Evolutionary conservation across 306 rosid species (phyloP).

Genomic region (Delonix regia): DNA sequence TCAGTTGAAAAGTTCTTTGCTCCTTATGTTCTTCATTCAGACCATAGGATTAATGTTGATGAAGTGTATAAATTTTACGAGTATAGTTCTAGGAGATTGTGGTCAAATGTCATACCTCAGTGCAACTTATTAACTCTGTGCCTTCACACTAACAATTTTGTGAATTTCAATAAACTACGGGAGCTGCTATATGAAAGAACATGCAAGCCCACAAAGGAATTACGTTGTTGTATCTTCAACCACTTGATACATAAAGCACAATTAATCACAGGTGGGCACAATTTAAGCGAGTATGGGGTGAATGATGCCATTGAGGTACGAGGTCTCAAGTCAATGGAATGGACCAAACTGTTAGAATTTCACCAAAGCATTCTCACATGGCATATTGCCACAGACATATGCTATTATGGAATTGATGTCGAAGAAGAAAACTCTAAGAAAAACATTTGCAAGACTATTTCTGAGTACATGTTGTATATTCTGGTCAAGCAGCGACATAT

Average conservation of each 20-base stretch:
- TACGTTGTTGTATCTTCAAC: background rate
- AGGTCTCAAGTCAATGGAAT: slow-evolving; percentile 12
- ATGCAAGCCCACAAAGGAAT: background rate
- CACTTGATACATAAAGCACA: background rate
- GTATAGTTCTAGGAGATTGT: background rate
- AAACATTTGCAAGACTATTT: background rate
- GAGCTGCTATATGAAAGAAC: background rate
- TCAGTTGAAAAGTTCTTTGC: no score
- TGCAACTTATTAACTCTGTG: background rate
- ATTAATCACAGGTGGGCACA: background rate
- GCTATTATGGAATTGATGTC: background rate
- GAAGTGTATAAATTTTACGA: no score
- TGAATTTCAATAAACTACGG: background rate
- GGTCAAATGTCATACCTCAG: background rate
- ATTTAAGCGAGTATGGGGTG: background rate
- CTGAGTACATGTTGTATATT: slow-evolving; percentile 24
- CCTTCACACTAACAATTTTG: background rate
- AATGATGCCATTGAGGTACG: background rate
- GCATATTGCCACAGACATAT: slow-evolving; percentile 15
- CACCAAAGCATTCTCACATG: slow-evolving; percentile 11
- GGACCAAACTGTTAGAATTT: background rate
- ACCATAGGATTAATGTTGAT: no score
- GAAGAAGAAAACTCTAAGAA: background rate
- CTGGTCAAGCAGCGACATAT: background rate
- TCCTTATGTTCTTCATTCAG: no score